These are phyloP conservation scores for Podosphaera fusca DNA, from an alignment of 2,329 filamentous ascomycete species.

Conservation along the genomic window DNA sequence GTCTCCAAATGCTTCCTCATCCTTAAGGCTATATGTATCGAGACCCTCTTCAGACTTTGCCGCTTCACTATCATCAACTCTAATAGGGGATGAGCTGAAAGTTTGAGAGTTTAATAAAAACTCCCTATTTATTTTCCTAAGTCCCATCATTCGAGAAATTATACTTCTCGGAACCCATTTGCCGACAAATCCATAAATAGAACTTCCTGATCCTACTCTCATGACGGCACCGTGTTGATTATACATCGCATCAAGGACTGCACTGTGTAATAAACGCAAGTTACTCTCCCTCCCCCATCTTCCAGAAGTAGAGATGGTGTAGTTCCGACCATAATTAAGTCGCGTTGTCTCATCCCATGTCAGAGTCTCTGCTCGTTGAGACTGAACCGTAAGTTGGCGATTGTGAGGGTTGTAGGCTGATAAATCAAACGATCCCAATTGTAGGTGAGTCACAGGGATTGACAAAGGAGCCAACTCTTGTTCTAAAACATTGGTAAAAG, in stretches of 20 bases:
- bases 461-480: slow-evolving; percentile 55
- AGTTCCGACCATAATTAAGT: slow-evolving; percentile 38
- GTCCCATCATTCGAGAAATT: slow-evolving; percentile 86
- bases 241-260: slow-evolving; percentile 75
- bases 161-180: slow-evolving; percentile 53
- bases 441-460: slow-evolving; percentile 66
- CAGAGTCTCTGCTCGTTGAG: slow-evolving; percentile 30
- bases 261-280: slow-evolving; percentile 58
- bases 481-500: slow-evolving; percentile 60
- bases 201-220: slow-evolving; percentile 64
- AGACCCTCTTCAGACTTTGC: not conserved
- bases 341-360: slow-evolving; percentile 40
- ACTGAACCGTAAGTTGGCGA: slow-evolving; percentile 16
- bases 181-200: slow-evolving; percentile 68
- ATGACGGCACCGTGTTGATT: slow-evolving; percentile 33
- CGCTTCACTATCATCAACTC: not conserved
- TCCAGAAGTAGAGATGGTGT: slow-evolving; percentile 8
- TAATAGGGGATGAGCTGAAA: not conserved
- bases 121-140: slow-evolving; percentile 27
- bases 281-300: slow-evolving; percentile 26
- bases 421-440: slow-evolving; percentile 79
- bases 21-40: not conserved
- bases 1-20: not conserved
- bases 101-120: not conserved
- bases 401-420: slow-evolving; percentile 33